Evolutionary conservation across 2,329 filamentous ascomycete genomes (phyloP).

Genomic region (Colletotrichum tamarilloi): DNA sequence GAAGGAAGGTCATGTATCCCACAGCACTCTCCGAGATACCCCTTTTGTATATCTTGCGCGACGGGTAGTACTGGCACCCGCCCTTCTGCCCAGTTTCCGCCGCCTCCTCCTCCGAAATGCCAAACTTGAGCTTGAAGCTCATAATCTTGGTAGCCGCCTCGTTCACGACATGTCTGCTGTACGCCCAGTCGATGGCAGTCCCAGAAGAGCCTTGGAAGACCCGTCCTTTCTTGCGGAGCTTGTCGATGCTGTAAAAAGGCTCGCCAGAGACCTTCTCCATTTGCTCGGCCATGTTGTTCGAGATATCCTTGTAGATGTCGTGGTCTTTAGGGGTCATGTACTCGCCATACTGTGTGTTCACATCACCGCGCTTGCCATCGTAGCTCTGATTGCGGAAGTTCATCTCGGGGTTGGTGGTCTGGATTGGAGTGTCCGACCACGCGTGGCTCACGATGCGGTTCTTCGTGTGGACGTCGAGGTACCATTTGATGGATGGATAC

Average conservation of each 20-base stretch:
- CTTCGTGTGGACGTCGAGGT: slow-evolving; percentile 67
- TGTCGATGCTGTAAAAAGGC: slow-evolving; percentile 50
- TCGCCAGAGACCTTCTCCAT: slow-evolving; percentile 50
- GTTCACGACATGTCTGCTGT: slow-evolving; percentile 53
- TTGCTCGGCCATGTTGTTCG: slow-evolving; percentile 45
- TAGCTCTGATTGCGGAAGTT: slow-evolving; percentile 64
- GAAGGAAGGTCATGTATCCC: slow-evolving; percentile 59
- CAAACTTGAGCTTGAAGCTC: slow-evolving; percentile 59
- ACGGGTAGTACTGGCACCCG: slow-evolving; percentile 56
- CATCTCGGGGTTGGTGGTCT: slow-evolving; percentile 54
- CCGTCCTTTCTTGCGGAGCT: slow-evolving; percentile 52
- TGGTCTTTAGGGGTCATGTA: slow-evolving; percentile 51
- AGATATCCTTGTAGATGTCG: slow-evolving; percentile 43
- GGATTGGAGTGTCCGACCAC: slow-evolving; percentile 65
- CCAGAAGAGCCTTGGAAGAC: slow-evolving; percentile 45
- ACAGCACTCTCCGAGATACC: slow-evolving; percentile 56
- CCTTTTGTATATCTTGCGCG: slow-evolving; percentile 51
- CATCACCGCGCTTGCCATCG: slow-evolving; percentile 61
- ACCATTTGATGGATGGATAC: slow-evolving; percentile 63
- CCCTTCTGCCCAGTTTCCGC: neutral
- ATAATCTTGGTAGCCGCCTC: slow-evolving; percentile 49
- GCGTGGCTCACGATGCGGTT: slow-evolving; percentile 63
- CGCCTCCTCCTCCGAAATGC: slow-evolving; percentile 44
- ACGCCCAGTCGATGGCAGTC: slow-evolving; percentile 58
- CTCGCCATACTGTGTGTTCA: slow-evolving; percentile 55